Conservation (phyloP, 768 basidiomycete genomes). For the Neoboletus brunneissimus region DNA sequence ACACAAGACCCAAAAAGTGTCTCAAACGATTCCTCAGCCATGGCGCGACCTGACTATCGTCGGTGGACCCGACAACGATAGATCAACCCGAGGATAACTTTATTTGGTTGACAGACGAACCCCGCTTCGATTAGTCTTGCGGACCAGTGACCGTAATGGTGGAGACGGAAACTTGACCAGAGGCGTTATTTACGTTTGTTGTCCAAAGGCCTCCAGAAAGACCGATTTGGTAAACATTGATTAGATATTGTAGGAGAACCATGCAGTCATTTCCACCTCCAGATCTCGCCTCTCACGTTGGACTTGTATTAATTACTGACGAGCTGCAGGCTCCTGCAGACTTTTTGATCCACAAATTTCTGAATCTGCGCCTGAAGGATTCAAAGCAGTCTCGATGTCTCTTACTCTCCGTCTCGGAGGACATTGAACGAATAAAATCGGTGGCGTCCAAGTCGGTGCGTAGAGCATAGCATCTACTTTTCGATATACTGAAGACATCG, state of each 20-base stretch:
- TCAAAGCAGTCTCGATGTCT: slow-evolving; percentile 37
- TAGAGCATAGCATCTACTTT: slow-evolving; percentile 8
- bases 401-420: slow-evolving; percentile 58
- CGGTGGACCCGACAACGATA: background rate
- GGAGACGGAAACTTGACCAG: background rate
- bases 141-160: background rate
- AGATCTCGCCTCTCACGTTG: slow-evolving; percentile 47
- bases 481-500: slow-evolving; percentile 2
- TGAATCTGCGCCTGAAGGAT: slow-evolving; percentile 53
- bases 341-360: slow-evolving; percentile 59
- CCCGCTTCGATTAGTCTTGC: background rate
- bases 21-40: slow-evolving; percentile 50
- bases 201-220: slow-evolving; percentile 15
- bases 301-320: slow-evolving; percentile 65
- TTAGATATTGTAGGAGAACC: slow-evolving; percentile 1
- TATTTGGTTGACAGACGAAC: background rate
- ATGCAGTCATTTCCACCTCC: slow-evolving; percentile 52
- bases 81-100: background rate
- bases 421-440: slow-evolving; percentile 57
- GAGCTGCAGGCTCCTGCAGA: slow-evolving; percentile 69
- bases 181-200: slow-evolving; percentile 17
- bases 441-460: slow-evolving; percentile 63
- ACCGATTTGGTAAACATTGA: slow-evolving; percentile 17
- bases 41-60: slow-evolving; percentile 1
- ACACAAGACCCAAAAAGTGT: slow-evolving; percentile 57